Evolutionary conservation across 2,329 filamentous ascomycete species (phyloP).

Genomic region (Phialocephala subalpina): DNA sequence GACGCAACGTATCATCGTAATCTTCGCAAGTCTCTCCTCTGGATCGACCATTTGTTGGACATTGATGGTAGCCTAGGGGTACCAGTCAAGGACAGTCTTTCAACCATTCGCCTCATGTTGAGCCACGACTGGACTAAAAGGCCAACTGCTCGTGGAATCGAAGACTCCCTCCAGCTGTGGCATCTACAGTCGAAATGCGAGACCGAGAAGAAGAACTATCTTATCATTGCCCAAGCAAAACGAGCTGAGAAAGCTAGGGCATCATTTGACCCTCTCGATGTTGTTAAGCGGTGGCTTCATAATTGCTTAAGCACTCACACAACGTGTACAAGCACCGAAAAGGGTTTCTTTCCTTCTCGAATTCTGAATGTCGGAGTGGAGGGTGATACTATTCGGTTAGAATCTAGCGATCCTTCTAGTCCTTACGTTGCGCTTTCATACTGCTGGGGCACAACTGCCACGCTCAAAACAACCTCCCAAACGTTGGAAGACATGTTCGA

Average conservation of each 20-base stretch:
- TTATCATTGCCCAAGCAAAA: constrained; percentile 1
- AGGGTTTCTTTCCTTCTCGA: constrained; percentile 17
- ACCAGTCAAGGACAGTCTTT: not conserved
- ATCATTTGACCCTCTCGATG: constrained; percentile 9
- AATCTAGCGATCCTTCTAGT: constrained; percentile 7
- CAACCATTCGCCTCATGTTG: constrained; percentile 12
- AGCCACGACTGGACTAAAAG: constrained; percentile 10
- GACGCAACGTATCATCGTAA: constrained; percentile 13
- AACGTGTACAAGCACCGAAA: not conserved
- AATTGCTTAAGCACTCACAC: constrained; percentile 11
- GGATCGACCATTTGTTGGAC: constrained; percentile 18
- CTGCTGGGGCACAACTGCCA: constrained; percentile 11
- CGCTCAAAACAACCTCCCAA: constrained; percentile 14
- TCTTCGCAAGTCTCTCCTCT: constrained; percentile 1
- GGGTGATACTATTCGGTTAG: constrained; percentile 10
- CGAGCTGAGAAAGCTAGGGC: not conserved
- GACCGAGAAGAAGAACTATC: constrained; percentile 13
- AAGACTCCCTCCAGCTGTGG: constrained; percentile 2
- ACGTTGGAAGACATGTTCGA: constrained; percentile 12
- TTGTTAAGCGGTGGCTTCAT: constrained; percentile 9
- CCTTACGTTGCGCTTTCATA: constrained; percentile 21
- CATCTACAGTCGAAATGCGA: not conserved
- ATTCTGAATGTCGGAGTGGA: constrained; percentile 16
- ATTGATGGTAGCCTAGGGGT: constrained; percentile 14
- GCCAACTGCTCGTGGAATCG: constrained; percentile 15